Evolutionary conservation across 345 rosid species (phyloP).

Genomic region (Eucalyptus fibrosa): DNA sequence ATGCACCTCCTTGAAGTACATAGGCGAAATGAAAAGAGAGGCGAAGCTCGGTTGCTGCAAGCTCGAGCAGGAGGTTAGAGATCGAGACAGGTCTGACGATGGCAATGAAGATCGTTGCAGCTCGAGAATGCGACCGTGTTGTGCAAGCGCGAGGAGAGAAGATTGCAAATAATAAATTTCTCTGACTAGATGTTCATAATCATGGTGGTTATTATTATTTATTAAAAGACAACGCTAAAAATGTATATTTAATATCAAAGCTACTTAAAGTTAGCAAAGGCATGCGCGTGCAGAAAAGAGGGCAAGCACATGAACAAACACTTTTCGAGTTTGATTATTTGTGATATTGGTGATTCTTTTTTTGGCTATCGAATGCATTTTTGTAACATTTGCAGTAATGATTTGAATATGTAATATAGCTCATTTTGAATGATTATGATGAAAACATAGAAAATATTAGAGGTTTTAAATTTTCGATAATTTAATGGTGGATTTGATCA

Average conservation of each 20-base stretch:
- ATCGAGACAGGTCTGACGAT: not conserved
- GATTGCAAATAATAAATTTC: not conserved
- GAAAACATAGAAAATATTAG: not conserved
- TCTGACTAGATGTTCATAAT: not conserved
- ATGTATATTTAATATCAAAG: too few relatives aligned
- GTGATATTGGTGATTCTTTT: not conserved
- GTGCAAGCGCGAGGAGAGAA: not conserved
- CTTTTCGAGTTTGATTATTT: not conserved
- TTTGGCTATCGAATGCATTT: not conserved
- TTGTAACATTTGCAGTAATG: not conserved
- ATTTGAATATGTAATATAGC: not conserved
- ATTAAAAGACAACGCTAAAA: not conserved
- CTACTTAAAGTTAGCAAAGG: not conserved
- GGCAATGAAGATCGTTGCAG: not conserved
- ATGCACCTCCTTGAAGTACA: too few relatives aligned
- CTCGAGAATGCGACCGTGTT: not conserved
- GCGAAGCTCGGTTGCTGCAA: not conserved
- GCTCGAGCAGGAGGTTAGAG: not conserved
- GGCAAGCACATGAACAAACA: not conserved
- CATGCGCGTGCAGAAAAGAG: not conserved
- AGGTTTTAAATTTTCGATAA: not conserved
- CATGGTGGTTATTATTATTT: too few relatives aligned
- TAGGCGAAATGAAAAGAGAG: not conserved
- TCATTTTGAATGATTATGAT: not conserved
- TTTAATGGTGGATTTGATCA: not conserved